Percentiles rank a stretch among this genome's conserved stretches.
Evolutionary conservation across 2,329 filamentous ascomycete species (phyloP).

Genomic region (Chaetomiaceae sp.): DNA sequence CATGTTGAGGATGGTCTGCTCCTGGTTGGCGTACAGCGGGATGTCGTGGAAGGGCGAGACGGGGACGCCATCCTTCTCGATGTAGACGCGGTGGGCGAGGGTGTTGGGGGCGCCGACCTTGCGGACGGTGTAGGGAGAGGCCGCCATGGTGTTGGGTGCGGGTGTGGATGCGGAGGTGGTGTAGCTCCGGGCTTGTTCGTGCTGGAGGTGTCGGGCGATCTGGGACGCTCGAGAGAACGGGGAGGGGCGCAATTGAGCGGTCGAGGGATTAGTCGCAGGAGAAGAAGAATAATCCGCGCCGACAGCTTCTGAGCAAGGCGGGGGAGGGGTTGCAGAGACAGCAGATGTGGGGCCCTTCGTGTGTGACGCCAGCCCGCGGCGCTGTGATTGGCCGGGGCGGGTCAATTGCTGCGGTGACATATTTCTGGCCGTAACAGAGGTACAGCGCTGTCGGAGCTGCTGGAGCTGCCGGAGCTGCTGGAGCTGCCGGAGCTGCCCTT

Average conservation of each 20-base stretch:
- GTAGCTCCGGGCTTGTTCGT: conserved; percentile 30
- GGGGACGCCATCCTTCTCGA: conserved; percentile 94
- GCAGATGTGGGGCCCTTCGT: conserved; percentile 14
- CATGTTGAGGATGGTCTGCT: conserved; percentile 98
- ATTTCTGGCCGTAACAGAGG: conserved; percentile 13
- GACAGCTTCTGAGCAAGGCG: conserved; percentile 19
- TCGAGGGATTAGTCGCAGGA: conserved; percentile 16
- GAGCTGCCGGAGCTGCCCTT: neutral
- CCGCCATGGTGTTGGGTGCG: conserved; percentile 38
- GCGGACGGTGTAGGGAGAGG: conserved; percentile 68
- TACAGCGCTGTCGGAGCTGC: too few species aligned
- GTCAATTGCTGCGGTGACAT: conserved; percentile 22
- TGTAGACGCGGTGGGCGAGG: conserved; percentile 93
- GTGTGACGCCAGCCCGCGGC: conserved; percentile 26
- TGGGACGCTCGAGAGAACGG: conserved; percentile 48
- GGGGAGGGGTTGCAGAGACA: conserved; percentile 25
- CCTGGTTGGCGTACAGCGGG: conserved; percentile 92
- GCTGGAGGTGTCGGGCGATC: conserved; percentile 49
- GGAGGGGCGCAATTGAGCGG: conserved; percentile 32
- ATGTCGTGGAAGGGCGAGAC: conserved; percentile 98
- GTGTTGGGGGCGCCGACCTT: conserved; percentile 90
- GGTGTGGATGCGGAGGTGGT: conserved; percentile 11
- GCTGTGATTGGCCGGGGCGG: conserved; percentile 26
- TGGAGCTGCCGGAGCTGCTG: too few species aligned
- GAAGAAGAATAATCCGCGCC: conserved; percentile 13